Percentiles rank a stretch among this genome's conserved stretches.
phyloP scores from a whole-genome alignment of 129 eudicot species.

The Mikania micrantha region DNA sequence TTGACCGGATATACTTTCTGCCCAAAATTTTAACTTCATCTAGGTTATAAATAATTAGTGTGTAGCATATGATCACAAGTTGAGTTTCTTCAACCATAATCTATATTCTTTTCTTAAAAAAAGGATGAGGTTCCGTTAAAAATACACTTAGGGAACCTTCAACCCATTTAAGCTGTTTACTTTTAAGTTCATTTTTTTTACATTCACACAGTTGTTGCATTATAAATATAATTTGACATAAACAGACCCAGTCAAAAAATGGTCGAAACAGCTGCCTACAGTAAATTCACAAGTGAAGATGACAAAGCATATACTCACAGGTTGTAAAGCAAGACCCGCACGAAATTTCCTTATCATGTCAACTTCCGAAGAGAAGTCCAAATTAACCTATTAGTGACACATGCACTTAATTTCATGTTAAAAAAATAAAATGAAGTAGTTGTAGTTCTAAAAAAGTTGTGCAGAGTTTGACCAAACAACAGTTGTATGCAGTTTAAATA shows the following conservation, averaged over 20 bases:
- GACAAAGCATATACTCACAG: constrained; percentile 54
- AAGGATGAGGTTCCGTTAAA: background rate
- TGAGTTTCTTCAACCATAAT: background rate
- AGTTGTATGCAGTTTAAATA: background rate
- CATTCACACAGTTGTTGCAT: background rate
- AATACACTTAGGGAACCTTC: background rate
- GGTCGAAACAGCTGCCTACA: background rate
- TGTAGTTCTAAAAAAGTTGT: background rate
- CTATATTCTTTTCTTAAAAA: background rate
- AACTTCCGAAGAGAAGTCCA: constrained; percentile 93
- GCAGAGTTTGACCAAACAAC: background rate
- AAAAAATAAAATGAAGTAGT: background rate
- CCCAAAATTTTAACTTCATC: background rate
- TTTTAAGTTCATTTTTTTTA: background rate
- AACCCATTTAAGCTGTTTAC: background rate
- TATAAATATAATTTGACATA: background rate
- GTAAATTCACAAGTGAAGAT: constrained; percentile 2
- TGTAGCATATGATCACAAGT: background rate
- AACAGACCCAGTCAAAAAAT: background rate
- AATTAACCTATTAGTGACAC: constrained; percentile 56
- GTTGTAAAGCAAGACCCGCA: constrained; percentile 98
- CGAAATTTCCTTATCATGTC: constrained; percentile 96
- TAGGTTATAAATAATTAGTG: background rate
- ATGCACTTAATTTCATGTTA: background rate
- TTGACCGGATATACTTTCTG: background rate